phyloP scores from a whole-genome alignment of 306 rosid species.

The Dalbergia cultrata region DNA sequence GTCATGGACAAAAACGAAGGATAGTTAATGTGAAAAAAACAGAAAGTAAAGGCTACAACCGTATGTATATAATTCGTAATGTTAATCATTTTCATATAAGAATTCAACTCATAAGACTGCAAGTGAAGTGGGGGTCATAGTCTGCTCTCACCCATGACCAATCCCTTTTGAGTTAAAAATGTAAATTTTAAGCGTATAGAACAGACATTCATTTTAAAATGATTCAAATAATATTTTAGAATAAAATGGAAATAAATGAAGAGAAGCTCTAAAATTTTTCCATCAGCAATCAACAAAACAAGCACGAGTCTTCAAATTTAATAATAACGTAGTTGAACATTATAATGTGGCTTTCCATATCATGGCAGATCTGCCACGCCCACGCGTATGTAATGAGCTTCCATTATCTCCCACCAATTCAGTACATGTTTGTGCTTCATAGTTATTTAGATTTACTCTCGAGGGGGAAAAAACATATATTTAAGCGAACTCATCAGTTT shows the following conservation, averaged over 20 bases:
- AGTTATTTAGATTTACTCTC: neutral
- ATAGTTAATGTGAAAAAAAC: no score
- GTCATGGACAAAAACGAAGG: no score
- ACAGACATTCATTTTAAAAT: neutral
- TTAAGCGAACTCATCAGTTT: no score
- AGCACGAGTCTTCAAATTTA: neutral
- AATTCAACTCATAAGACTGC: no score
- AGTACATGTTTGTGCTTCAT: neutral
- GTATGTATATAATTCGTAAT: no score
- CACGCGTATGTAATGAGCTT: neutral
- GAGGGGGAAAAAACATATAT: neutral
- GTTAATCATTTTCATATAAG: no score
- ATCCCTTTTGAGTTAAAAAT: no score
- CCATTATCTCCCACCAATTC: slow-evolving; percentile 10
- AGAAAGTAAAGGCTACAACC: no score
- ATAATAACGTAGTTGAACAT: slow-evolving; percentile 18
- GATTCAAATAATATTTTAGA: neutral
- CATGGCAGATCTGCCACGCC: slow-evolving; percentile 18
- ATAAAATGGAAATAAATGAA: neutral
- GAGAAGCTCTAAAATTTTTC: neutral
- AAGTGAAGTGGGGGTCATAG: no score
- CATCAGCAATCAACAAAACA: neutral
- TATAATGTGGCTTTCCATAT: slow-evolving; percentile 30
- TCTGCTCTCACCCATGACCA: no score
- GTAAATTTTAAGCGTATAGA: neutral